A percentile compares a stretch with the other conserved stretches of the same genome.
Evolutionary conservation across 495 filamentous ascomycete genomes (phyloP).

Genomic region (Penicillium waksmanii): DNA sequence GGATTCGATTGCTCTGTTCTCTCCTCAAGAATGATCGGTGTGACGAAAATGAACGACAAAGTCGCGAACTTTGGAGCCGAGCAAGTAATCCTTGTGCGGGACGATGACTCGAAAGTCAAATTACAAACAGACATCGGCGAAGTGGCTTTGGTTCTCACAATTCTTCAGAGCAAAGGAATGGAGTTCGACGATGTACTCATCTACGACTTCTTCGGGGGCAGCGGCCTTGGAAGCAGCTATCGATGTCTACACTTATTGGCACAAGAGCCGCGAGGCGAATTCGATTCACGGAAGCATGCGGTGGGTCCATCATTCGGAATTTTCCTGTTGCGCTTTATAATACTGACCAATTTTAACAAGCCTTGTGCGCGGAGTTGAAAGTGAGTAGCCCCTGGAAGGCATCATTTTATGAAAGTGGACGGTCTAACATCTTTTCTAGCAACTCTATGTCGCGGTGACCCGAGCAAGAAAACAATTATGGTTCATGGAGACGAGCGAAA

Average conservation of each 20-base stretch:
- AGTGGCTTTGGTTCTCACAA: constrained; percentile 42
- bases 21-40: constrained; percentile 24
- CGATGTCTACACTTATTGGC: constrained; percentile 17
- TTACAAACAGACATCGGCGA: constrained; percentile 34
- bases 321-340: background rate
- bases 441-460: constrained; percentile 36
- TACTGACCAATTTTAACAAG: constrained; percentile 5
- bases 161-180: constrained; percentile 52
- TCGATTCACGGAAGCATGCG: constrained; percentile 27
- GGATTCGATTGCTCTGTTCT: constrained; percentile 33
- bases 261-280: constrained; percentile 4
- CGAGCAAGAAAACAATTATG: constrained; percentile 31
- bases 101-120: constrained; percentile 32
- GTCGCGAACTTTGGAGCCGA: constrained; percentile 45
- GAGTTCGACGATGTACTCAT: constrained; percentile 50
- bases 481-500: constrained; percentile 28
- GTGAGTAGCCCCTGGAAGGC: background rate
- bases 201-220: constrained; percentile 37
- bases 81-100: constrained; percentile 49
- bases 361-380: constrained; percentile 33
- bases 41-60: constrained; percentile 31
- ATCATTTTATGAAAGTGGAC: background rate
- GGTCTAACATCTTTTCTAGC: constrained; percentile 11
- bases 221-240: constrained; percentile 22
- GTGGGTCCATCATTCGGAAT: background rate